Evolutionary conservation across 139 green algal genomes (phyloP), one percentile per base, ranked within the genome.

Genomic region (Coccomyxa sp.): DNA sequence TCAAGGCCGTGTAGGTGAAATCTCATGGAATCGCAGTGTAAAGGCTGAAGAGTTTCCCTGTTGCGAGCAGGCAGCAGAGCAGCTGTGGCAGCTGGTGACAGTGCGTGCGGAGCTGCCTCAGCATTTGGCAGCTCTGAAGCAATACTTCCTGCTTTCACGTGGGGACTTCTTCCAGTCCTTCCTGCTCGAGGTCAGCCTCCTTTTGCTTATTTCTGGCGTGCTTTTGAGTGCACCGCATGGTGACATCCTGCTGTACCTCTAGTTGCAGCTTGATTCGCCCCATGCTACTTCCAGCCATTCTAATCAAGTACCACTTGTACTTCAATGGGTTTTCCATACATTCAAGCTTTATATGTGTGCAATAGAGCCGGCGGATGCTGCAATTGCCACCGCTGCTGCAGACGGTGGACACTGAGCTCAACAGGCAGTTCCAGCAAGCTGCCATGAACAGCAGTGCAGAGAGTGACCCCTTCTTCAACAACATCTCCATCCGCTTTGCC

Each of bases 91-190:
- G 59, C 87, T 98, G 84, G 83, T 98, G 82, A 89, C 94, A 51
- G 87, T 91, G 58, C 82, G 90, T 57, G 93, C 90, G n/a, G 88
- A 94, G 23, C 90, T 98, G 80, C 79, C 87, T 38, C 76, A 60
- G 0, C 92, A 97, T 85, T 89, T 98, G 85, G 76, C 71, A 13
- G 92, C 92, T 0, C 86, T 98, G 59, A 92, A 93, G 82, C 87
- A 93, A 85, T 98, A 97, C 90, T 93, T 95, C 57, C 84, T 98
- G 81, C 89, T 98, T 74, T 91, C 85, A 25, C 82, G 80, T 18
- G 94, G 95, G 0, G 95, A 98, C 85, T 93, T 98, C 60, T 97
- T 89, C 79, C 91, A 96, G 75, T 83, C 76, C 77, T 95, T 98
- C 84, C 88, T 98, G 10, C 16, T 11, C 10, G 31, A 71, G 63